Evolutionary conservation across 306 rosid species (phyloP), one percentile per base, ranked within the genome.

Genomic region (Pterocarpus macrocarpus): DNA sequence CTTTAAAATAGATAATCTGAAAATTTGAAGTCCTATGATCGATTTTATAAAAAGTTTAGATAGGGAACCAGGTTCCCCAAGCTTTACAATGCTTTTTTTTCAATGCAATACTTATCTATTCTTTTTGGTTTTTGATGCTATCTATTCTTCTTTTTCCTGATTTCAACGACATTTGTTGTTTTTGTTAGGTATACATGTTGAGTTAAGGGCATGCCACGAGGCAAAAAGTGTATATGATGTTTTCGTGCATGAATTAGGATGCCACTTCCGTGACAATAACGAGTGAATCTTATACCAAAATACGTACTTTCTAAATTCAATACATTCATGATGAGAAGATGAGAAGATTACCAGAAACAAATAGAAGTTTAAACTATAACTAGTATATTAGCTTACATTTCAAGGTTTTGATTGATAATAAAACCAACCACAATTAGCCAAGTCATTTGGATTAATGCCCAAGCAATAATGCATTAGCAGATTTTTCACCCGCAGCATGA

Each of bases 371-470:
- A 33, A n/a, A 32, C 34, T 41, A 28, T 45, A 3, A 11, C 3
- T 61, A 61, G 8, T 61, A 52, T 10, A 47, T 49, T 36, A 39
- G 73, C 82, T 86, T 64, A 57, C 49, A 74, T 32, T 35, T 69
- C 63, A 75, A 69, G 77, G 41, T 50, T 69, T 33, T 38, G 13
- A 39, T 28, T 5, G 30, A 33, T 36, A 83, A 56, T n/a, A 45
- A 44, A 39, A 49, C 77, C 81, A 70, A 81, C 55, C 47, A 66
- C 39, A 17, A 49, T 36, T 62, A 30, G 64, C 41, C 16, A 2
- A 55, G 22, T 62, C 13, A 15, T 7, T 82, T 82, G 49, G 68
- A 70, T 69, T 69, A 52, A 49, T 62, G 61, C 41, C 8, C 67
- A 75, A 76, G 81, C 82, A 62, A 56, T 28, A 55, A 44, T 9